Evolutionary conservation across 371 early-diverging fungal species (phyloP), one percentile per base, ranked within the genome.

Genomic region (Gilbertella persicaria): DNA sequence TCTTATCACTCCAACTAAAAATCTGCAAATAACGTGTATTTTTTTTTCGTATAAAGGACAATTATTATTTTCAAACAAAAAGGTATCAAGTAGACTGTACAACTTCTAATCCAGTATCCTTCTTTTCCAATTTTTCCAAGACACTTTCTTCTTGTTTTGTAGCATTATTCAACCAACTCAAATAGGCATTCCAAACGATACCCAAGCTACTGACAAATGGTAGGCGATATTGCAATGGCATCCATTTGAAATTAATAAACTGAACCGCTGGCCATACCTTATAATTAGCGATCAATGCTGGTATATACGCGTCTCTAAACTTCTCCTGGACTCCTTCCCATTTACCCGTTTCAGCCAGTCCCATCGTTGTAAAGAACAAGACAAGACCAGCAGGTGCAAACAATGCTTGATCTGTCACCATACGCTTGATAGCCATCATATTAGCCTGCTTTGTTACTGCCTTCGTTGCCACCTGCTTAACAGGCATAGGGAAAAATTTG

Each of bases 251-350:
- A 63, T 92, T 92, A 19, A 93, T 66, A 6, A 80, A 64, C 62
- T 92, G 93, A 6, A 89, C 91, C 5, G 79, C 55, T 10, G 93
- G 92, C 93, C 93, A 93, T 1, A 92, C 70, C 14, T 78, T 78
- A 50, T 90, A 93, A 46, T 90, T 90, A n/a, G 88, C 84, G n/a
- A 69, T 72, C 46, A 93, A 58, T 0, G 91, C 87, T 1, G 84
- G 73, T 36, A 67, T 9, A 58, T 79, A 90, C 12, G 80, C 78
- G 37, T 79, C 75, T 20, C 46, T 53, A 41, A 91, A 69, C 41
- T 89, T 89, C 14, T 79, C 73, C 53, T 80, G 71, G 21, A 90
- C 81, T 12, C 79, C 82, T 37, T 69, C 61, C 60, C 77, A 55
- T 51, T 67, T 60, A 5, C 77, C 69, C 0, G 83, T 83, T 47